Evolutionary conservation across 2,329 filamentous ascomycete genomes (phyloP).

Genomic region (Tricladium varicosporioides): DNA sequence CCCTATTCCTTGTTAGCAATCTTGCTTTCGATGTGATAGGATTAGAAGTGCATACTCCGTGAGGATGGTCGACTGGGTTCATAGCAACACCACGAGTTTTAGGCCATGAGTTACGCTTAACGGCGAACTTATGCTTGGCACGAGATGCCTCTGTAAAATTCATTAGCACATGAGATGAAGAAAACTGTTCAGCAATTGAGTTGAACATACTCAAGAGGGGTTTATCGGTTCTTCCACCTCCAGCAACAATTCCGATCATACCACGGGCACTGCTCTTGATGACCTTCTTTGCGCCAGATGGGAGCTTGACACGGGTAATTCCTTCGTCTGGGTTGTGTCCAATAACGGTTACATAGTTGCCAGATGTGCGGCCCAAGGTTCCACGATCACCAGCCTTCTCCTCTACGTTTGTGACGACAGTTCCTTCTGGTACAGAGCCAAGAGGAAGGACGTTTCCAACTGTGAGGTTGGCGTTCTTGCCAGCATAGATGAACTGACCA

Average conservation of each 20-base stretch:
- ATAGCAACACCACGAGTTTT: conserved; percentile 99
- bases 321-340: conserved; percentile 98
- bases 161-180: conserved; percentile 39
- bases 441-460: conserved; percentile 98
- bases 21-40: conserved; percentile 1
- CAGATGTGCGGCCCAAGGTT: conserved; percentile 91
- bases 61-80: conserved; percentile 99
- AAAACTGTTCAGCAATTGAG: conserved; percentile 20
- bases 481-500: conserved; percentile 99
- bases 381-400: conserved; percentile 98
- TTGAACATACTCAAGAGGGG: conserved; percentile 78
- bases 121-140: conserved; percentile 99
- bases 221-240: conserved; percentile 99
- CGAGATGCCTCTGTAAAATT: conserved; percentile 81
- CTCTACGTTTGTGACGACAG: conserved; percentile 98
- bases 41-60: conserved; percentile 58
- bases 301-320: conserved; percentile 99
- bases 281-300: conserved; percentile 98
- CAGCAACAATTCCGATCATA: conserved; percentile 99
- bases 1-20: conserved; percentile 46
- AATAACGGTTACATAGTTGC: conserved; percentile 98
- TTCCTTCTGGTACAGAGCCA: conserved; percentile 95
- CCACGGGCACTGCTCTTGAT: conserved; percentile 88
- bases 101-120: conserved; percentile 99
- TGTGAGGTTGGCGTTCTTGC: conserved; percentile 96